phyloP scores from a whole-genome alignment of 345 rosid genomes.

The Psidium friedrichsthalianum region DNA sequence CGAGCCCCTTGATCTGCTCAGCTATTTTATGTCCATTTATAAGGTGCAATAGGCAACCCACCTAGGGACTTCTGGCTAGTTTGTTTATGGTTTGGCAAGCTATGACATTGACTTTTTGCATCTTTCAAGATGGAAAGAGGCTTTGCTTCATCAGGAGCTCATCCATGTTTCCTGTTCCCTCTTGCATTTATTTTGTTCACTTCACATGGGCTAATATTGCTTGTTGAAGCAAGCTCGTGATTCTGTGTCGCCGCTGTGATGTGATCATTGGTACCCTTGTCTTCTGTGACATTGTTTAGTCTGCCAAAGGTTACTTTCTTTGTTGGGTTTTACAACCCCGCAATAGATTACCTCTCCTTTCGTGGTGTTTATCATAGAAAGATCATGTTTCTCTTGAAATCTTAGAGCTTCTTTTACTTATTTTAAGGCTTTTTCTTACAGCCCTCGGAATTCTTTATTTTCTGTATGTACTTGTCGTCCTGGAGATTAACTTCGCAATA shows the following conservation, averaged over 20 bases:
- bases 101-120: neutral
- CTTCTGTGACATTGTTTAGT: neutral
- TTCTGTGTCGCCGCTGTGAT: neutral
- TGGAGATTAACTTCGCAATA: neutral
- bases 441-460: neutral
- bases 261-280: neutral
- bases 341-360: neutral
- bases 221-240: neutral
- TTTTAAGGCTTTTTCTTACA: neutral
- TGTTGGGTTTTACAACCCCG: neutral
- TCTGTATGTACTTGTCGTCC: neutral
- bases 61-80: neutral
- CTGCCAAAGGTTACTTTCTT: neutral
- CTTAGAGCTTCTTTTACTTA: neutral
- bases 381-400: neutral
- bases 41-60: neutral
- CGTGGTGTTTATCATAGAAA: neutral
- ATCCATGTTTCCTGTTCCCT: neutral
- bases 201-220: neutral
- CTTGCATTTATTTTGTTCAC: neutral
- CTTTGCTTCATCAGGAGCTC: neutral
- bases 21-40: neutral
- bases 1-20: neutral
- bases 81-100: neutral
- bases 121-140: neutral